phyloP scores from a whole-genome alignment of 257 asterid species.

The Solanum sitiens region DNA sequence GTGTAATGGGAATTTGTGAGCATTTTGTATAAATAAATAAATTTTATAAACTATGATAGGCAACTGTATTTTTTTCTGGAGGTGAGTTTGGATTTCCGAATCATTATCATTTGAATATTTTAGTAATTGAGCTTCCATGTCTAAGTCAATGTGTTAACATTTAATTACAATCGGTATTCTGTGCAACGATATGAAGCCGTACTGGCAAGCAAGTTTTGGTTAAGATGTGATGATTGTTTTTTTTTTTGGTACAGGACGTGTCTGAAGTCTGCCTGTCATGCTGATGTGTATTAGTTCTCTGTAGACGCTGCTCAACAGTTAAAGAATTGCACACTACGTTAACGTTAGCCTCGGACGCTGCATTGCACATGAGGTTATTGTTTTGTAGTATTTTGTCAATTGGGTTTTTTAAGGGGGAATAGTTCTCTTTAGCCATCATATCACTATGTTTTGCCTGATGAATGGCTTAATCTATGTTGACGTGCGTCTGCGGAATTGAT shows the following conservation, averaged over 20 bases:
- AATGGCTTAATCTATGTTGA: neutral
- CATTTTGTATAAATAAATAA: neutral
- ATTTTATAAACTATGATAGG: neutral
- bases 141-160: neutral
- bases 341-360: neutral
- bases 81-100: neutral
- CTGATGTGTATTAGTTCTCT: neutral
- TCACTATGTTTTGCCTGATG: neutral
- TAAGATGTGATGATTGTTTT: neutral
- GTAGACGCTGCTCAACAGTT: neutral
- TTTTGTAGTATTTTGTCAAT: neutral
- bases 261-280: neutral
- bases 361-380: neutral
- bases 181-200: neutral
- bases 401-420: neutral
- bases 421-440: neutral
- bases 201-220: neutral
- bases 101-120: neutral
- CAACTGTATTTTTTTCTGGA: neutral
- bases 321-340: neutral
- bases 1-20: neutral
- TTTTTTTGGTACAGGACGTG: neutral
- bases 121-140: neutral
- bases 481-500: neutral
- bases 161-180: neutral